Evolutionary conservation across 78 protist species (phyloP).

Genomic region (Dictyostelium capitatum): DNA sequence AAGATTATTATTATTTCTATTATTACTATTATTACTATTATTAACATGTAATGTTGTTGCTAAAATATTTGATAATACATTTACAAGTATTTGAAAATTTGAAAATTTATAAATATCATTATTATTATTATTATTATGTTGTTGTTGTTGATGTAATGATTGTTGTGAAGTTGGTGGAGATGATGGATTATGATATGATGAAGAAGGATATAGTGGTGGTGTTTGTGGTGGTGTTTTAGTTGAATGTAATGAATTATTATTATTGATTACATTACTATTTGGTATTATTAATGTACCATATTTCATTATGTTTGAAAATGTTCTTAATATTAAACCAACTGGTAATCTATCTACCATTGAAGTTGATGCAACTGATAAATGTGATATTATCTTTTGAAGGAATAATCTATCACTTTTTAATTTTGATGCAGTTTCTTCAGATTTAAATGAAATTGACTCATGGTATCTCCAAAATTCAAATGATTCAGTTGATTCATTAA

Average conservation of each 20-base stretch:
- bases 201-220: constrained; percentile 21
- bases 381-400: background rate
- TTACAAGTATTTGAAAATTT: constrained; percentile 19
- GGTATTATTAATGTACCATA: background rate
- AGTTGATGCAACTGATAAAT: constrained; percentile 15
- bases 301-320: constrained; percentile 32
- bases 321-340: constrained; percentile 10
- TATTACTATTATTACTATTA: background rate
- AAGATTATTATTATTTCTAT: background rate
- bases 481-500: constrained; percentile 3
- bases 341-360: background rate
- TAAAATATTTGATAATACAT: constrained; percentile 21
- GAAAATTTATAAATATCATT: constrained; percentile 17
- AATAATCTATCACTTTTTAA: constrained; percentile 13
- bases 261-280: background rate
- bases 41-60: constrained; percentile 4
- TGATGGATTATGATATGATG: background rate
- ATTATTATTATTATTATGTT: background rate
- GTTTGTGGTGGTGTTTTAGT: constrained; percentile 37
- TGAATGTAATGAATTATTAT: background rate
- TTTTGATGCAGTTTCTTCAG: constrained; percentile 4
- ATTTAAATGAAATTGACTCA: background rate
- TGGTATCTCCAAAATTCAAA: constrained; percentile 30
- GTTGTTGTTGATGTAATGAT: background rate
- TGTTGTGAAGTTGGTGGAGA: no score